Evolutionary conservation across 1,139 yeast species (phyloP).

Genomic region (Blastobotrys ciferrii): DNA sequence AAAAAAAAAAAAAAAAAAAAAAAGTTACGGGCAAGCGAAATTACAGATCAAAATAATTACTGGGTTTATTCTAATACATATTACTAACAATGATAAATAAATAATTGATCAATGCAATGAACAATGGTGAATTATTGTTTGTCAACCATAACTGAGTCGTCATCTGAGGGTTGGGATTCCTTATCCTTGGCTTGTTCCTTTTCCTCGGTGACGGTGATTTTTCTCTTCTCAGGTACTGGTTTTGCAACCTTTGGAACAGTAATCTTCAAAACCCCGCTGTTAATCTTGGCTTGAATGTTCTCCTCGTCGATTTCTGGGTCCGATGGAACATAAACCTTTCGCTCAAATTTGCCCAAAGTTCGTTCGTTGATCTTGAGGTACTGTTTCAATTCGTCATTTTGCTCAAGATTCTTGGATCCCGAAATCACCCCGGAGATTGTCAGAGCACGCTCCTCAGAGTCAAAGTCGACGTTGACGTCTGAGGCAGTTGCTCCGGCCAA

Average conservation of each 20-base stretch:
- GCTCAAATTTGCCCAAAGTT: conserved; percentile 46
- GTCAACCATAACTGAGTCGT: conserved; percentile 13
- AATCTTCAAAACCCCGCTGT: conserved; percentile 52
- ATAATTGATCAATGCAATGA: background rate
- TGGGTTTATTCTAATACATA: no score
- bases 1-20: no score
- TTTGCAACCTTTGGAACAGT: conserved; percentile 45
- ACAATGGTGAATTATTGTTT: conserved; percentile 1
- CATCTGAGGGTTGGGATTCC: background rate
- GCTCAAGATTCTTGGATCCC: conserved; percentile 8
- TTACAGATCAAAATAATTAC: no score
- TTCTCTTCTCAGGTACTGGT: conserved; percentile 20
- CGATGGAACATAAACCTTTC: conserved; percentile 52
- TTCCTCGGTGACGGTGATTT: conserved; percentile 17
- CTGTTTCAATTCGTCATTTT: conserved; percentile 18
- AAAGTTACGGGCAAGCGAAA: no score
- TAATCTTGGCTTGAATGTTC: conserved; percentile 49
- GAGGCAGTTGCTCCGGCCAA: conserved; percentile 54
- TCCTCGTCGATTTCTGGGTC: conserved; percentile 52
- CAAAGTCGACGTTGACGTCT: conserved; percentile 52
- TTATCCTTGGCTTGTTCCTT: background rate
- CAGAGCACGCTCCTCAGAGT: conserved; percentile 42
- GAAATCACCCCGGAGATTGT: conserved; percentile 23
- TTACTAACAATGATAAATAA: no score
- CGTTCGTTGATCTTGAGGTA: conserved; percentile 23